Base-by-base conservation (phyloP, 225 moss, liverwort and hornwort genomes). In the Physcomitrium patens region DNA sequence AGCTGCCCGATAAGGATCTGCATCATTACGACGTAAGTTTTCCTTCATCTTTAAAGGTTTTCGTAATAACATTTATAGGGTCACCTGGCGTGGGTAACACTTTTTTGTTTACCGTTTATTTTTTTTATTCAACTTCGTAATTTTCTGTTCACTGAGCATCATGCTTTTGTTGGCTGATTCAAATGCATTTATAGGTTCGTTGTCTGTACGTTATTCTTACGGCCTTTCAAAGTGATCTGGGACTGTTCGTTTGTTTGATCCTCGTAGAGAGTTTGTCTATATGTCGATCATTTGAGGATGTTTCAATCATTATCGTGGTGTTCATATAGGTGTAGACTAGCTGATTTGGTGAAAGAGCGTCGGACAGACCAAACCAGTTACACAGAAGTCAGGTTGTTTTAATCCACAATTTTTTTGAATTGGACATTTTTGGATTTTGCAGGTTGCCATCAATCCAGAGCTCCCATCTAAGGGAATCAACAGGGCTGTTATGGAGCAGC, bases 391-490 rank as follows among this genome's bases (percentile, higher is more conserved):
- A 37, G 1, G 18, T 2, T 54, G n/a, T n/a, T 54, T 19, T 19
- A 7, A 17, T 54, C 8, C 54, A n/a, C 7, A 9, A 54, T 2
- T 23, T 59, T 59, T 24, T 4, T 24, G 27, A 24, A 13, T 10
- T 11, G 23, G 9, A 10, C 16, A 20, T 1, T 15, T 28, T 16
- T 60, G 20, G 2, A 31, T 46, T 28, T 72, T 72, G 23, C 69
- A 91, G 91, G 91, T 91, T 48, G 84, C 86, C 1, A 89, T 91
- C 9, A 80, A 85, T 11, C 91, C 91, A 3, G 91, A 91, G 69
- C 86, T 91, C 10, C 86, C 91, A 2, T 91, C 89, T 8, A 84
- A 89, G 17, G 89, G 89, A 17, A 84, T 91, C 4, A 89, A 91
- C 16, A 78, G 91, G 62, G 91, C 91, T 10, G 89, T 91, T 0